A percentile compares a stretch with the other conserved stretches of the same genome.
Evolutionary conservation across 2,329 filamentous ascomycete species (phyloP).

Genomic region (Geosmithia flava): DNA sequence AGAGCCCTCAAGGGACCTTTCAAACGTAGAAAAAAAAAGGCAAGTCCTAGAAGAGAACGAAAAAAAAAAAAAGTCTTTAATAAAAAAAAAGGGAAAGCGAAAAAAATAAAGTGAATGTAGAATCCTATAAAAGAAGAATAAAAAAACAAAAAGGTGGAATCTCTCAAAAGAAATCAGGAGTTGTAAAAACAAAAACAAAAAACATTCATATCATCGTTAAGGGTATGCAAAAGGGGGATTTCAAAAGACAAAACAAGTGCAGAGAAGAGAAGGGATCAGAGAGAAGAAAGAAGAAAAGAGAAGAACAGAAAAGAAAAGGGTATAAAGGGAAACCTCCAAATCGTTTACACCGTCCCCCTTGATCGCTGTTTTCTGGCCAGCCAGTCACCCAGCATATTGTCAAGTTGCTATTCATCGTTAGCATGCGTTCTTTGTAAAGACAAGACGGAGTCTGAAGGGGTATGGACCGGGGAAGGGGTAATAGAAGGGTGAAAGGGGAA

Average conservation of each 20-base stretch:
- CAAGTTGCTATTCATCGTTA: slow-evolving; percentile 48
- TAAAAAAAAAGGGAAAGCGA: background rate
- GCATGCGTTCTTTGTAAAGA: slow-evolving; percentile 8
- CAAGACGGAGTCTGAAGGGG: too few relatives aligned
- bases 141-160: background rate
- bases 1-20: too few relatives aligned
- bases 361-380: slow-evolving; percentile 57
- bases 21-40: background rate
- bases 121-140: background rate
- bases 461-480: too few relatives aligned
- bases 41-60: background rate
- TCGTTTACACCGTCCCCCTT: slow-evolving; percentile 23
- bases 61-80: background rate
- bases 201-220: background rate
- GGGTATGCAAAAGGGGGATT: background rate
- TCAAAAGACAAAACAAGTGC: background rate
- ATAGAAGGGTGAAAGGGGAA: too few relatives aligned
- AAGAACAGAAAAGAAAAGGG: background rate
- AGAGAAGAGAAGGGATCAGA: background rate
- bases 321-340: background rate
- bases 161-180: background rate
- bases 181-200: background rate
- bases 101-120: background rate
- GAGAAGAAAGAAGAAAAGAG: background rate
- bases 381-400: slow-evolving; percentile 77